Conservation (phyloP, 768 basidiomycete species). For the Exsudoporus frostii region DNA sequence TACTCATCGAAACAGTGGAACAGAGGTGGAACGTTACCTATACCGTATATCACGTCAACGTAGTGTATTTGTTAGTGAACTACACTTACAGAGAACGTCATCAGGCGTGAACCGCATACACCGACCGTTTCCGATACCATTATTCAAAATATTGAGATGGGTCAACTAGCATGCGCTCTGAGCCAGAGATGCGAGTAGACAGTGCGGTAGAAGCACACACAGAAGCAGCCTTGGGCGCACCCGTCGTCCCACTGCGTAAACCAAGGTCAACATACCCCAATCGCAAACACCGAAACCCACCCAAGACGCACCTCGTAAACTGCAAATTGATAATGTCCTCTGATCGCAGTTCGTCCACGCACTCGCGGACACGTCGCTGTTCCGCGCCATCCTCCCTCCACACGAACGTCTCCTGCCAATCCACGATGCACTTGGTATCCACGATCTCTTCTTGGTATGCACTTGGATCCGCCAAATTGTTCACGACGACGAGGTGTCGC, state of each 20-base stretch:
- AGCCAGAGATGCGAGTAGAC: neutral
- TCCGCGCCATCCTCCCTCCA: slow-evolving; percentile 59
- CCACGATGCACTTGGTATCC: slow-evolving; percentile 50
- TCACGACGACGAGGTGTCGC: slow-evolving; percentile 61
- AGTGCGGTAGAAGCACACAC: slow-evolving; percentile 37
- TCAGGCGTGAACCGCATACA: slow-evolving; percentile 65
- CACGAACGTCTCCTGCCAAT: slow-evolving; percentile 70
- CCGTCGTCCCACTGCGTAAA: slow-evolving; percentile 67
- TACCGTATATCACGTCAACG: slow-evolving; percentile 1
- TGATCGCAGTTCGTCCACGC: slow-evolving; percentile 40
- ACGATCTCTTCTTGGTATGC: slow-evolving; percentile 40
- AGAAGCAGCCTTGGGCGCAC: slow-evolving; percentile 78
- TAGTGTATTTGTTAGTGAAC: neutral
- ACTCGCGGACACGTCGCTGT: slow-evolving; percentile 40
- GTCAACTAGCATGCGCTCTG: slow-evolving; percentile 51
- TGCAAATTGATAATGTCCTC: slow-evolving; percentile 81
- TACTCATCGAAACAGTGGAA: slow-evolving; percentile 91
- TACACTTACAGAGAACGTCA: slow-evolving; percentile 64
- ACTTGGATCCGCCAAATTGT: slow-evolving; percentile 47
- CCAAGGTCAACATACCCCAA: neutral
- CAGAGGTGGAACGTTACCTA: slow-evolving; percentile 79
- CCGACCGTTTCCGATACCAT: slow-evolving; percentile 64
- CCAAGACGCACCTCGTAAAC: slow-evolving; percentile 65
- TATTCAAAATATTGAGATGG: slow-evolving; percentile 77
- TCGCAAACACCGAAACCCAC: neutral